Conservation (phyloP, 768 basidiomycete species). For the Auricularia auricula-judae region DNA sequence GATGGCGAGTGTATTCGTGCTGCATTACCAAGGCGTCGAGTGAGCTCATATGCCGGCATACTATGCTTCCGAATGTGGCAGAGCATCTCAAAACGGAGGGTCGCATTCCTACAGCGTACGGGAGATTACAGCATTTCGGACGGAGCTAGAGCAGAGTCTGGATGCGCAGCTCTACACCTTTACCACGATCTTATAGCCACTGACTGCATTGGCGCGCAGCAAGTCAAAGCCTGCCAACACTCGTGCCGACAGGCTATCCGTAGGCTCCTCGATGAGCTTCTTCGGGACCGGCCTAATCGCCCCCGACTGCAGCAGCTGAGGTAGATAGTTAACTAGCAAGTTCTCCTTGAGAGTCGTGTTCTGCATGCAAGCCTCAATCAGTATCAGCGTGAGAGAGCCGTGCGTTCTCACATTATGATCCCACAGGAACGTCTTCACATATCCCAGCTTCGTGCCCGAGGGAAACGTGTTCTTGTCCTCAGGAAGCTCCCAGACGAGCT, state of each 20-base stretch:
- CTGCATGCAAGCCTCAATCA: conserved; percentile 18
- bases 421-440: conserved; percentile 32
- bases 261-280: conserved; percentile 25
- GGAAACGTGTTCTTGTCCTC: conserved; percentile 27
- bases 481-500: conserved; percentile 17
- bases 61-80: too few relatives aligned
- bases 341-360: conserved; percentile 31
- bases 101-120: too few relatives aligned
- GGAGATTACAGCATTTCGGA: too few relatives aligned
- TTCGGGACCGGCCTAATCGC: conserved; percentile 32
- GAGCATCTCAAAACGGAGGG: too few relatives aligned
- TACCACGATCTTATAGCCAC: conserved; percentile 39
- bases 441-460: conserved; percentile 23
- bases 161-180: conserved; percentile 15
- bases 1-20: too few relatives aligned
- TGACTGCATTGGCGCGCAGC: conserved; percentile 35
- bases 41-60: too few relatives aligned
- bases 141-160: too few relatives aligned
- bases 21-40: too few relatives aligned
- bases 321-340: conserved; percentile 35
- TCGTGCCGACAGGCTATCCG: conserved; percentile 26
- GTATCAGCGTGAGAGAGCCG: conserved; percentile 8
- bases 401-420: conserved; percentile 11
- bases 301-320: conserved; percentile 26
- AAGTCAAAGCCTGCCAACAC: conserved; percentile 32